Evolutionary conservation across 2,329 filamentous ascomycete species (phyloP).

Genomic region (Talaromyces rugulosus): DNA sequence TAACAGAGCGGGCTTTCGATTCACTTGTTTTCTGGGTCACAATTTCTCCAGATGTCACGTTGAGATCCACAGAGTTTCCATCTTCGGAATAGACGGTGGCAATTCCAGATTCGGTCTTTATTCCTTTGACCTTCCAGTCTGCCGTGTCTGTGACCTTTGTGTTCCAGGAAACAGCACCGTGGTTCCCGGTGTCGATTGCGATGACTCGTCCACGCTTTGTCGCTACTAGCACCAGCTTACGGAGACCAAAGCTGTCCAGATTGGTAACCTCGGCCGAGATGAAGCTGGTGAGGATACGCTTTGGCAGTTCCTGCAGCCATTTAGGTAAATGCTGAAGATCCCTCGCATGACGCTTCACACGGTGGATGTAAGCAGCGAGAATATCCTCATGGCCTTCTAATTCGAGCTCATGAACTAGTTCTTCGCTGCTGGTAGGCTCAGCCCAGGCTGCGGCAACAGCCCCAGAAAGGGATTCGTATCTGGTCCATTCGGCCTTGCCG

Average conservation of each 20-base stretch:
- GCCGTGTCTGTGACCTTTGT: slow-evolving; percentile 59
- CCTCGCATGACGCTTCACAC: slow-evolving; percentile 72
- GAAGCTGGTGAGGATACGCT: slow-evolving; percentile 62
- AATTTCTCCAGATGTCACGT: slow-evolving; percentile 41
- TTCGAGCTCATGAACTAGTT: slow-evolving; percentile 74
- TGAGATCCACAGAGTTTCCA: slow-evolving; percentile 57
- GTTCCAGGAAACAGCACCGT: slow-evolving; percentile 74
- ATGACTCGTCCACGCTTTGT: slow-evolving; percentile 76
- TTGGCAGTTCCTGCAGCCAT: slow-evolving; percentile 66
- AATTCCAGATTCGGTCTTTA: slow-evolving; percentile 58
- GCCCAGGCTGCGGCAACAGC: slow-evolving; percentile 77
- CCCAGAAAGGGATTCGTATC: slow-evolving; percentile 76
- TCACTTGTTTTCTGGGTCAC: slow-evolving; percentile 26
- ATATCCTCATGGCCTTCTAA: slow-evolving; percentile 81
- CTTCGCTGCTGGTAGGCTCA: slow-evolving; percentile 68
- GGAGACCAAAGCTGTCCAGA: slow-evolving; percentile 70
- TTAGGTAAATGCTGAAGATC: slow-evolving; percentile 71
- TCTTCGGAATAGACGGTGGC: slow-evolving; percentile 58
- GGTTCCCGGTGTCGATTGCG: slow-evolving; percentile 70
- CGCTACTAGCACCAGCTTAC: slow-evolving; percentile 76
- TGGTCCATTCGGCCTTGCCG: slow-evolving; percentile 72
- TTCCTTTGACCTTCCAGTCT: slow-evolving; percentile 63
- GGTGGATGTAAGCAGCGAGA: slow-evolving; percentile 78
- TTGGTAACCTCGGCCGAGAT: slow-evolving; percentile 52
- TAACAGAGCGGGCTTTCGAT: slow-evolving; percentile 28